A percentile compares a stretch with the other conserved stretches of the same genome.
Conservation (phyloP, 2,329 filamentous ascomycete species). For the Penicillium sp. region DNA sequence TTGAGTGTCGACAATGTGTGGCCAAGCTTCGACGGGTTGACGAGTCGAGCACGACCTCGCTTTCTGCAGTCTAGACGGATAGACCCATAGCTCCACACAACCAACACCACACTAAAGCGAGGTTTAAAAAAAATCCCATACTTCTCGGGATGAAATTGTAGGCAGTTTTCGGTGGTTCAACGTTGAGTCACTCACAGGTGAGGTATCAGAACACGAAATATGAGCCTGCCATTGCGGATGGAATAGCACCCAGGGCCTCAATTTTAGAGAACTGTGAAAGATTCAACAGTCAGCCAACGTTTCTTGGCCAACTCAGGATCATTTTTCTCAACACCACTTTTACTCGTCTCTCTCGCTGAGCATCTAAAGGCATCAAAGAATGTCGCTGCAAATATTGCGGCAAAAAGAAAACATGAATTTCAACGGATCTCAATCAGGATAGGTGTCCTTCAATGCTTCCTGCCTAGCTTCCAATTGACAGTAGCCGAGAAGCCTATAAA, state of each 20-base stretch:
- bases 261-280: neutral
- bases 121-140: too few species aligned
- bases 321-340: neutral
- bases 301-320: neutral
- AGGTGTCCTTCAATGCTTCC: neutral
- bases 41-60: too few species aligned
- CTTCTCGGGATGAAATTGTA: neutral
- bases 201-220: too few species aligned
- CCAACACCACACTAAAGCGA: too few species aligned
- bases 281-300: neutral
- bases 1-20: too few species aligned
- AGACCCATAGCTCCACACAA: too few species aligned
- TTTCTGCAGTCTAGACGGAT: too few species aligned
- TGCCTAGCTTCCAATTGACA: neutral
- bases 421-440: neutral
- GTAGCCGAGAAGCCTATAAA: neutral
- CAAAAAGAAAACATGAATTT: neutral
- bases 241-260: neutral
- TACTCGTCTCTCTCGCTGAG: neutral
- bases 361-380: neutral
- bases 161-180: neutral
- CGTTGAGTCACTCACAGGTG: neutral
- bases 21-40: too few species aligned
- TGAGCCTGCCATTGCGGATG: too few species aligned
- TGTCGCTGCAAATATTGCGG: neutral